These are phyloP conservation scores for Erodium maritimum DNA, from an alignment of 345 rosid genomes.

Conservation along the genomic window DNA sequence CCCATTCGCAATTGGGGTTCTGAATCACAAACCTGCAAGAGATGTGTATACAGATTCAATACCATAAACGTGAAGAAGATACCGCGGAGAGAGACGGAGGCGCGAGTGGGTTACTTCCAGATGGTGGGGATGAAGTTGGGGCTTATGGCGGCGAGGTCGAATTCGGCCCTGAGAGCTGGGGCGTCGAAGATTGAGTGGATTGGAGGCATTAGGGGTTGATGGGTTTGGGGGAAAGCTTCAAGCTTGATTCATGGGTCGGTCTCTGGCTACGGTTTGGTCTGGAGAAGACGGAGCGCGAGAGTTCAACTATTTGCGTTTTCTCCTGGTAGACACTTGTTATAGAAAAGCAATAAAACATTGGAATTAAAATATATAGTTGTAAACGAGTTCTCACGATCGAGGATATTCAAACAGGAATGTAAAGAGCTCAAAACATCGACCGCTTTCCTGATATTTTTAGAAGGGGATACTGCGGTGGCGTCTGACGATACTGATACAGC, in stretches of 20 bases:
- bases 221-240: background rate
- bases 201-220: background rate
- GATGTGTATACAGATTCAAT: background rate
- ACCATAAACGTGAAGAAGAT: background rate
- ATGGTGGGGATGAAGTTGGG: constrained; percentile 43
- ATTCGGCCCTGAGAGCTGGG: constrained; percentile 40
- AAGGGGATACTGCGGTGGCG: too few relatives aligned
- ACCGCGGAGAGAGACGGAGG: background rate
- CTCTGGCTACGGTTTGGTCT: background rate
- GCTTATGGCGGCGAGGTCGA: constrained; percentile 51
- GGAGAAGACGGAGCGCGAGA: background rate
- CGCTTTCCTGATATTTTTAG: too few relatives aligned
- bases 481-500: too few relatives aligned
- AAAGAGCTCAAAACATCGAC: too few relatives aligned
- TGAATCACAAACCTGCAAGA: constrained; percentile 38
- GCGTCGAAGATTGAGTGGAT: constrained; percentile 56
- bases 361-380: too few relatives aligned
- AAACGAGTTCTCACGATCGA: too few relatives aligned
- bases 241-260: background rate
- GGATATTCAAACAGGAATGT: too few relatives aligned
- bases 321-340: background rate
- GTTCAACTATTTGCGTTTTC: background rate
- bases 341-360: too few relatives aligned
- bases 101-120: constrained; percentile 46
- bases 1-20: constrained; percentile 74